Base-by-base conservation (phyloP, 495 filamentous ascomycete genomes). In the Chaetomium fimeti region DNA sequence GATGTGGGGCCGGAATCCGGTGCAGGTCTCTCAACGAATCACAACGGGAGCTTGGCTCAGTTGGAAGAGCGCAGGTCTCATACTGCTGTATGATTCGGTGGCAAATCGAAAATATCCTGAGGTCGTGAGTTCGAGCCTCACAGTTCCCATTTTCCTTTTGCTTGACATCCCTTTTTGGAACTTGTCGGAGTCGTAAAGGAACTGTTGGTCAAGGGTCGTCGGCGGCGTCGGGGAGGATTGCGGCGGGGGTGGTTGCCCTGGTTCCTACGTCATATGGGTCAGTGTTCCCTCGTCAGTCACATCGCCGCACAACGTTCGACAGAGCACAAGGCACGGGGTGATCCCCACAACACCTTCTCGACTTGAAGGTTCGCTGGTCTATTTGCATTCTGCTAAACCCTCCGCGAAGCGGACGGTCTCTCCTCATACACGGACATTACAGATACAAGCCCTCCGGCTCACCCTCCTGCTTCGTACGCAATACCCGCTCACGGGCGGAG, bases 391-490 rank as follows among this genome's bases (percentile, higher is more conserved):
- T 27, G 29, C 40, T 32, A 45, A 5, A n/a, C 5, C 5, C 16
- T 20, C 24, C n/a, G 16, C 40, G 7, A 36, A 36, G 32, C n/a
- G 5, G 38, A 42, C 48, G 22, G 43, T 60, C 64, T 56, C 40
- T 20, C 24, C 28, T 56, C 20, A 69, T 68, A 69, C 61, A 66
- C 18, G 48, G 18, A 67, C 45, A 68, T 65, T 97, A 98, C 90
- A 98, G 87, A 80, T 98, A 98, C 85, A 98, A 79, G 66, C 94
- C 94, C 82, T 99, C 95, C 7, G 95, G 95, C 76, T 97, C 95
- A 67, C 93, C 92, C 79, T 99, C 94, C 72, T 87, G 94, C 87
- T 99, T 99, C 18, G 95, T 99, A 83, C 96, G 97, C 78, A 99
- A 82, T 61, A 99, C 96, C 59, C 92, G 86, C 76, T 99, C 94